These are phyloP conservation scores for Penicillium taxi DNA, from an alignment of 495 filamentous ascomycete species.

Conservation along the genomic window DNA sequence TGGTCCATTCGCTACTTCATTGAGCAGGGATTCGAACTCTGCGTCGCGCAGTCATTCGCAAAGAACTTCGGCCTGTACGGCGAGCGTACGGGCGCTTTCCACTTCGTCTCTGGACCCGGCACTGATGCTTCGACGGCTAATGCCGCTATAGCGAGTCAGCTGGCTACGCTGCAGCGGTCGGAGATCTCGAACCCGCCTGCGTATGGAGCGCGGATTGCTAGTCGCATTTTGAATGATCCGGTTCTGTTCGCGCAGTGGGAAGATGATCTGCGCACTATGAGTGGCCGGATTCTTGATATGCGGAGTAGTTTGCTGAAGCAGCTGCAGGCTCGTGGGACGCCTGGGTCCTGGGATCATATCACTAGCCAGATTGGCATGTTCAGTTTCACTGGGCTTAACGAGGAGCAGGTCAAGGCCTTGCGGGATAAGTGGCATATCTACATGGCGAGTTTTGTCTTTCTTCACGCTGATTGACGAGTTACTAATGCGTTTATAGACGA, in stretches of 20 bases:
- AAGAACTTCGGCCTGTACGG: constrained; percentile 99
- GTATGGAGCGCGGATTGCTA: constrained; percentile 86
- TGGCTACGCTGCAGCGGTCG: constrained; percentile 89
- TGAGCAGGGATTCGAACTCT: constrained; percentile 89
- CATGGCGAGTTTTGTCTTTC: constrained; percentile 46
- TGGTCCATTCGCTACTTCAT: constrained; percentile 91
- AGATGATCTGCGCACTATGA: constrained; percentile 86
- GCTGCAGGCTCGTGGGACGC: constrained; percentile 70
- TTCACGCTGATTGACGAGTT: not conserved
- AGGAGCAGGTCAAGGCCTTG: constrained; percentile 76
- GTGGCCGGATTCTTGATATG: constrained; percentile 88
- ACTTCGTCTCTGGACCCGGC: constrained; percentile 74
- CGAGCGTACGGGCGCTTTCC: constrained; percentile 93
- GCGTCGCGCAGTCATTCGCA: constrained; percentile 91
- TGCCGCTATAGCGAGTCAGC: constrained; percentile 67
- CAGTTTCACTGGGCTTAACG: constrained; percentile 84
- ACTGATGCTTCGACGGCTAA: constrained; percentile 55
- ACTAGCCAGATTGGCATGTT: constrained; percentile 99
- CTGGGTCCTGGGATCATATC: constrained; percentile 92
- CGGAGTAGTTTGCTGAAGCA: constrained; percentile 63
- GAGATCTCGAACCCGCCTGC: constrained; percentile 96
- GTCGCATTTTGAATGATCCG: constrained; percentile 71
- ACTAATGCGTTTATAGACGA: constrained; percentile 46
- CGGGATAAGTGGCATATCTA: constrained; percentile 82
- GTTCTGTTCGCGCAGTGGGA: constrained; percentile 89